These are phyloP conservation scores for Sphaerobolus stellatus DNA, from an alignment of 1,284 basidiomycete species.

Conservation along the genomic window DNA sequence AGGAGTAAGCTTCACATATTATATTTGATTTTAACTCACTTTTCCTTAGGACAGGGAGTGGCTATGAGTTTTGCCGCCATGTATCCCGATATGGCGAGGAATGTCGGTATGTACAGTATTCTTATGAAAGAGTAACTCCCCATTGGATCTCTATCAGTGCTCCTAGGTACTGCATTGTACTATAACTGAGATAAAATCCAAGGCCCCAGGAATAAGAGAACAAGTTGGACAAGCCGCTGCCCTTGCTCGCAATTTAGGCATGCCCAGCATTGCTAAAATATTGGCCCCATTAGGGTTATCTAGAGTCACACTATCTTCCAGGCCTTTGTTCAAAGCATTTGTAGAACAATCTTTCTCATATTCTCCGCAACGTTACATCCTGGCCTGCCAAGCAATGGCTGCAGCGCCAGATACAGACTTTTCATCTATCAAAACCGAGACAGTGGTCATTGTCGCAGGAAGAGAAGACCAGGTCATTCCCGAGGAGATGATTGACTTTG, in stretches of 20 bases:
- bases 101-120: background rate
- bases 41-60: background rate
- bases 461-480: conserved; percentile 16
- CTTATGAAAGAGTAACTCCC: background rate
- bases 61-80: background rate
- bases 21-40: background rate
- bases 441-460: conserved; percentile 12
- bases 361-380: conserved; percentile 3
- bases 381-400: conserved; percentile 10
- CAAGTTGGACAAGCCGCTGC: conserved; percentile 6
- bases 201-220: conserved; percentile 2
- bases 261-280: conserved; percentile 15
- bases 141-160: background rate
- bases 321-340: conserved; percentile 8
- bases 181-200: background rate
- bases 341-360: conserved; percentile 5
- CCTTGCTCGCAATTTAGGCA: conserved; percentile 10
- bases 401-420: conserved; percentile 9
- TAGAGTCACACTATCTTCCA: conserved; percentile 7
- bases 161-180: conserved; percentile 7
- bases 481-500: conserved; percentile 5
- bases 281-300: conserved; percentile 1
- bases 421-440: conserved; percentile 10
- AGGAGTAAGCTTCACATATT: background rate
- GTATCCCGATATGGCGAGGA: conserved; percentile 1